Conservation (phyloP, 2,329 filamentous ascomycete genomes). For the Colletotrichum siamense region DNA sequence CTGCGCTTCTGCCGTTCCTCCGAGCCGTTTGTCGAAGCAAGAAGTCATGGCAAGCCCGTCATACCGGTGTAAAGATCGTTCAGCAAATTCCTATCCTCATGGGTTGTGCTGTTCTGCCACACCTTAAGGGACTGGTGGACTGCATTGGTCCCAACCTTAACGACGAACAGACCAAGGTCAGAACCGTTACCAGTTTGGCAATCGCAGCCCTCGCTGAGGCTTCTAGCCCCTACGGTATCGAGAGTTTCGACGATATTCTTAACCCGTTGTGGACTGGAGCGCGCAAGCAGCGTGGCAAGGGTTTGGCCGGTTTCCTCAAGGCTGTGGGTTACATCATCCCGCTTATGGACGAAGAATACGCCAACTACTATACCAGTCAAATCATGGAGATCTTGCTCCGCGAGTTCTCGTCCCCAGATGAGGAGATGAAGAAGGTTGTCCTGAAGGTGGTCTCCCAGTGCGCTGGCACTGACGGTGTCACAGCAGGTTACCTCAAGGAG, state of each 20-base stretch:
- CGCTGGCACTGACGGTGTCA: slow-evolving; percentile 92
- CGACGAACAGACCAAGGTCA: slow-evolving; percentile 96
- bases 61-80: slow-evolving; percentile 98
- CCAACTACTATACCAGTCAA: slow-evolving; percentile 97
- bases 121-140: slow-evolving; percentile 94
- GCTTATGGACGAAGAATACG: slow-evolving; percentile 99
- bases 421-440: slow-evolving; percentile 99
- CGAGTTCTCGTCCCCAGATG: slow-evolving; percentile 95
- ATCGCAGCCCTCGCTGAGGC: slow-evolving; percentile 96
- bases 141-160: slow-evolving; percentile 96
- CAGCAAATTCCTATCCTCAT: slow-evolving; percentile 99
- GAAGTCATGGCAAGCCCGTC: slow-evolving; percentile 97
- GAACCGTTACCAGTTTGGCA: slow-evolving; percentile 93
- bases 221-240: slow-evolving; percentile 97
- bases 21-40: slow-evolving; percentile 96
- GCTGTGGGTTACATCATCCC: slow-evolving; percentile 98
- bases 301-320: slow-evolving; percentile 93
- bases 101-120: slow-evolving; percentile 95
- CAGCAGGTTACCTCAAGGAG: slow-evolving; percentile 92
- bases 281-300: slow-evolving; percentile 94
- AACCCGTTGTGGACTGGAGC: slow-evolving; percentile 98
- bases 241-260: slow-evolving; percentile 97
- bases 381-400: slow-evolving; percentile 98
- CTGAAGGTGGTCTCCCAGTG: slow-evolving; percentile 97
- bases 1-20: slow-evolving; percentile 91